Evolutionary conservation across 225 moss, liverwort and hornwort genomes (phyloP), one percentile per base, ranked within the genome.

Genomic region (Climacium dendroides): DNA sequence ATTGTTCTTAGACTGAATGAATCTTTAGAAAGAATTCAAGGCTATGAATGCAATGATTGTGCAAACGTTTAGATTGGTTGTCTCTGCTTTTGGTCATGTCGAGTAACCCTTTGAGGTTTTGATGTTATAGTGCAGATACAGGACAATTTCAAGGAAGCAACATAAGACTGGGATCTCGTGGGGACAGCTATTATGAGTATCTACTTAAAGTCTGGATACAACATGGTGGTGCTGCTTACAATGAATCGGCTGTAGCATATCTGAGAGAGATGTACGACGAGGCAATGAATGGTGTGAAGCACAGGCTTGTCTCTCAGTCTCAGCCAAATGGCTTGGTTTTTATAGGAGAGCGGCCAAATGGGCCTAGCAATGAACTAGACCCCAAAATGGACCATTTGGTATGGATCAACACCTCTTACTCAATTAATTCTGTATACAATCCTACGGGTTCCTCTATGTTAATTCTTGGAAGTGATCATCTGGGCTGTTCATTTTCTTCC

Each of bases 381-480:
- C 96, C 97, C 19, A 99, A 99, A 89, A 99, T 99, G 98, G 98
- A 99, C 87, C 97, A 99, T 89, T 92, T 99, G 95, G 98, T 99
- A 96, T 48, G 75, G 23, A 65, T 48, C 52, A 74, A 25, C 53
- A 30, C 58, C 62, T 48, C 52, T 60, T 82, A 77, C 48, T 85
- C 58, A 48, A 32, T 77, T 74, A 45, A 63, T 79, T 64, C 48
- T 83, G 41, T 62, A 28, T 83, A 30, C 29, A 82, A 35, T 86
- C 39, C 6, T 48, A 69, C 58, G 48, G 63, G 71, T 57, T 83
- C 72, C 39, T 82, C n/a, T 41, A 19, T 86, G 59, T 74, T 76
- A 60, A 57, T 45, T 63, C 52, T 83, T 78, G 72, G 14, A 64
- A 73, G 50, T 86, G 78, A 82, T 62, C 63, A 41, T 81, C 75